Evolutionary conservation across 1,139 yeast species (phyloP).

Genomic region (Taphrina betulina): DNA sequence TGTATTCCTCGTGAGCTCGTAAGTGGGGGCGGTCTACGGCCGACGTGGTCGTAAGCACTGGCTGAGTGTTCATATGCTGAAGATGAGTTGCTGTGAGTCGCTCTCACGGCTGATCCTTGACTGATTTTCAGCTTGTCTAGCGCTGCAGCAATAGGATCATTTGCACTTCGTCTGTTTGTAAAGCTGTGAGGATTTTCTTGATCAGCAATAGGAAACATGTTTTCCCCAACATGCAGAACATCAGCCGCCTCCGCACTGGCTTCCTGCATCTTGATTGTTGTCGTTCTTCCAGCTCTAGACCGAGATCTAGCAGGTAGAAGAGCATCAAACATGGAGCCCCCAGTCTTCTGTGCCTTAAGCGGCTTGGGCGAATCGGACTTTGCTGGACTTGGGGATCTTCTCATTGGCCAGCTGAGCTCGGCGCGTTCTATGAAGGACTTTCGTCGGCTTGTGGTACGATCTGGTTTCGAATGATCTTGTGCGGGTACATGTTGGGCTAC

Average conservation of each 20-base stretch:
- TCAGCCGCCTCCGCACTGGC: neutral
- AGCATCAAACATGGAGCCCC: conserved; percentile 38
- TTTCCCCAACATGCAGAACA: conserved; percentile 1
- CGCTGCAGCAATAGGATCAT: conserved; percentile 57
- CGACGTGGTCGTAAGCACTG: neutral
- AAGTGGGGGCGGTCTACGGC: neutral
- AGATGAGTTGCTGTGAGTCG: conserved; percentile 25
- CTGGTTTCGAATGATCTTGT: too few species aligned
- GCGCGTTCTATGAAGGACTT: conserved; percentile 19
- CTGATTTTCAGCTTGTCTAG: conserved; percentile 58
- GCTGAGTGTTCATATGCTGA: neutral
- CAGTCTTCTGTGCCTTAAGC: conserved; percentile 27
- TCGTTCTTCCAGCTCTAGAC: conserved; percentile 41
- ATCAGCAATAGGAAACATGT: neutral
- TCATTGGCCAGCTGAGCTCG: neutral
- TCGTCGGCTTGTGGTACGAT: neutral
- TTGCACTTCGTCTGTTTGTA: conserved; percentile 34
- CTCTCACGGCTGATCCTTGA: conserved; percentile 17
- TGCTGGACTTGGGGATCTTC: conserved; percentile 1
- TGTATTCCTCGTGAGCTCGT: neutral
- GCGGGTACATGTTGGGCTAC: neutral
- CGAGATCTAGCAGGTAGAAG: conserved; percentile 42
- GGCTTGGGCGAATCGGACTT: neutral
- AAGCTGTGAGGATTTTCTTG: neutral
- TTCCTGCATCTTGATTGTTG: too few species aligned